Evolutionary conservation across 2,329 filamentous ascomycete species (phyloP), one percentile per base, ranked within the genome.

Genomic region (Ceratocystiopsis sp.): DNA sequence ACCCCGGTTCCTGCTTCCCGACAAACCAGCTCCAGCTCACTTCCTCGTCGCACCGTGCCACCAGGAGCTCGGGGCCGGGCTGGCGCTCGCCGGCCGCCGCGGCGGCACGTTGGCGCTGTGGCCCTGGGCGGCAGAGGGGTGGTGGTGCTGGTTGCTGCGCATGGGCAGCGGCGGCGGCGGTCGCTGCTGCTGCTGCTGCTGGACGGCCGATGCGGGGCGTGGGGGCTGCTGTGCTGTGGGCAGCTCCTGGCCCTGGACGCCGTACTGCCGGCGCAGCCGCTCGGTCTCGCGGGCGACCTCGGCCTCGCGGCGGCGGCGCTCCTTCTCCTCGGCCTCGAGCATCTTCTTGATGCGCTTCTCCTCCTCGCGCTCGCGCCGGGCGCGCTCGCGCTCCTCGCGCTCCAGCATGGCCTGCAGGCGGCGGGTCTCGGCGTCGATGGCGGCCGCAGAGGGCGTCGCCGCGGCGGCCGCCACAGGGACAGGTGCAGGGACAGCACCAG

Each of bases 231-330:
- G 19, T 21, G 19, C 10, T 11, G 25, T 11, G 47, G 52, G 61
- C 25, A 61, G 48, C 3, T 59, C 57, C 53, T 71, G 66, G 1
- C 66, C 65, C 41, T 68, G 60, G 38, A 74, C 65, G 40, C 82
- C 81, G 52, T 84, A 87, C 51, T 79, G 59, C 50, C 66, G 73
- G 18, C 74, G 66, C 34, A 98, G 64, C 2, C 86, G 71, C 57
- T 91, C 84, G 1, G 91, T 96, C 62, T 98, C 89, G 48, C 70
- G 71, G 17, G 87, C 78, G 1, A 87, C 63, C 51, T 73, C 72
- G 11, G 68, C 71, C 32, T 78, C 70, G 45, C 67, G 65, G 32
- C 60, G 61, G 21, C 61, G 68, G 0, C 64, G 68, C 51, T 81
- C 77, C 44, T 67, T 69, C 21, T 80, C 75, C 54, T 86, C 80